phyloP scores from a whole-genome alignment of 768 basidiomycete species.

The Crepidotus variabilis region DNA sequence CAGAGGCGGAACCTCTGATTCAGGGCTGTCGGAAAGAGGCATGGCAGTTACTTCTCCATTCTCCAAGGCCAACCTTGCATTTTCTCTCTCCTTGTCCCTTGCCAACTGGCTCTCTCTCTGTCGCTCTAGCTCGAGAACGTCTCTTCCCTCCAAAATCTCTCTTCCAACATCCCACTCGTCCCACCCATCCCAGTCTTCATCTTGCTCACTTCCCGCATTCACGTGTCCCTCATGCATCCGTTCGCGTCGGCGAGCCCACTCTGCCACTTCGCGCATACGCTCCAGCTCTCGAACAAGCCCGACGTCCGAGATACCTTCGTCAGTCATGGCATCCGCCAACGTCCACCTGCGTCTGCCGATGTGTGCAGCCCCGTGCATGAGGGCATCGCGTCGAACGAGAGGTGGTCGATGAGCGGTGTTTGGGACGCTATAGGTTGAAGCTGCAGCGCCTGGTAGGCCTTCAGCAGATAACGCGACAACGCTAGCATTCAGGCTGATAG shows the following conservation, averaged over 20 bases:
- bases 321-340: constrained; percentile 45
- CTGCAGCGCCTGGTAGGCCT: background rate
- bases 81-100: background rate
- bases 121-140: constrained; percentile 7
- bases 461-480: background rate
- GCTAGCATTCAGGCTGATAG: background rate
- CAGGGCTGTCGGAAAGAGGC: background rate
- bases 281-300: constrained; percentile 44
- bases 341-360: constrained; percentile 26
- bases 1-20: background rate
- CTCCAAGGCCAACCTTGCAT: background rate
- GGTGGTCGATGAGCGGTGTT: constrained; percentile 7
- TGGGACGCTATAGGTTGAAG: background rate
- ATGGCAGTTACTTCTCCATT: background rate
- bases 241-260: constrained; percentile 7
- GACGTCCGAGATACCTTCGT: constrained; percentile 47
- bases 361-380: constrained; percentile 3
- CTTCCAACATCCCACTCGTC: constrained; percentile 1
- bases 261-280: constrained; percentile 24
- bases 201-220: background rate
- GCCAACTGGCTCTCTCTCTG: constrained; percentile 4
- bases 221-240: background rate
- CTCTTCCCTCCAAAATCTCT: constrained; percentile 4
- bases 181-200: background rate
- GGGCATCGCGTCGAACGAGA: constrained; percentile 4